phyloP scores from a whole-genome alignment of 2,329 filamentous ascomycete genomes.

The Fusarium armeniacum region DNA sequence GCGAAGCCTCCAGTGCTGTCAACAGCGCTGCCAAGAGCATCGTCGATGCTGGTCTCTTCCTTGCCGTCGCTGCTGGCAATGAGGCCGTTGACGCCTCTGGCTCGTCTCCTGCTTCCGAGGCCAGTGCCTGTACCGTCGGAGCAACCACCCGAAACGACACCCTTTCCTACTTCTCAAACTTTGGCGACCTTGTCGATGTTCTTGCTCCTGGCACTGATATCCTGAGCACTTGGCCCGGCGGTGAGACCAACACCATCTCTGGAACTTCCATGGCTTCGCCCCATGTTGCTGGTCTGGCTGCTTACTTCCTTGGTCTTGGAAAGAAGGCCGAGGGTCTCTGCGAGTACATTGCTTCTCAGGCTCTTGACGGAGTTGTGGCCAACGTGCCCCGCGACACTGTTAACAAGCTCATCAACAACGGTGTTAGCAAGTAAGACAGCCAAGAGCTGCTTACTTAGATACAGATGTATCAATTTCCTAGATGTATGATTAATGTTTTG shows the following conservation, averaged over 20 bases:
- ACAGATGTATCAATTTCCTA: conserved; percentile 12
- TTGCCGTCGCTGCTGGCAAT: conserved; percentile 71
- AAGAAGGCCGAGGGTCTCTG: conserved; percentile 42
- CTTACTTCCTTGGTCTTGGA: conserved; percentile 59
- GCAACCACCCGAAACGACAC: conserved; percentile 59
- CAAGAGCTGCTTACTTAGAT: conserved; percentile 1
- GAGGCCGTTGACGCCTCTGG: conserved; percentile 58
- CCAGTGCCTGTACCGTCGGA: conserved; percentile 67
- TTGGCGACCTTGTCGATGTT: conserved; percentile 63
- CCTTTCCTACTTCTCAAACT: conserved; percentile 67
- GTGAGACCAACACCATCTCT: conserved; percentile 58
- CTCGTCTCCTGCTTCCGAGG: conserved; percentile 64
- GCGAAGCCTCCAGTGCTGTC: conserved; percentile 59
- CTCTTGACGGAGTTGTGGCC: conserved; percentile 29
- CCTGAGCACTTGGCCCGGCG: conserved; percentile 63
- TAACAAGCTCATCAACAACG: conserved; percentile 45
- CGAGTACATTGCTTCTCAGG: conserved; percentile 40
- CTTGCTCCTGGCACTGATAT: conserved; percentile 65
- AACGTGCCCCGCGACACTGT: conserved; percentile 30
- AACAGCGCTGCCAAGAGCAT: conserved; percentile 66
- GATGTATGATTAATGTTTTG: conserved; percentile 28
- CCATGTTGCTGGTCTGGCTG: conserved; percentile 59
- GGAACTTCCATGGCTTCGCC: conserved; percentile 63
- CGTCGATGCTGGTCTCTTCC: conserved; percentile 63
- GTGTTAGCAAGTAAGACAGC: conserved; percentile 23